These are phyloP conservation scores for Lasiosphaeris hirsuta DNA, from an alignment of 495 filamentous ascomycete genomes.

Conservation along the genomic window DNA sequence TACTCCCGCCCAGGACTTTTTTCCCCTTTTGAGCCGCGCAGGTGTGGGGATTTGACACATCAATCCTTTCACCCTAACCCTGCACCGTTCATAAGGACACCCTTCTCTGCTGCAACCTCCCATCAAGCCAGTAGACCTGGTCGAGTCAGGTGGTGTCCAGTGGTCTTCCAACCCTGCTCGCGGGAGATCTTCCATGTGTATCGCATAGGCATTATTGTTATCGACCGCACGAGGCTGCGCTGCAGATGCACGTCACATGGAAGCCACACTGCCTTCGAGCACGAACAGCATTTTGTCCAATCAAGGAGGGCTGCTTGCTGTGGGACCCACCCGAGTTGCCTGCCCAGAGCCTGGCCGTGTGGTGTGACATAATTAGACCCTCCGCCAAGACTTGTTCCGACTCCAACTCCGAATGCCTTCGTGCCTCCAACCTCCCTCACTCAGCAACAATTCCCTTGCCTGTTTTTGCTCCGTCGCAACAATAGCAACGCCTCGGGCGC, in stretches of 20 bases:
- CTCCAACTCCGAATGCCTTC: not conserved
- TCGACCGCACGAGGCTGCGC: not conserved
- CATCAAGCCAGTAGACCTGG: no score
- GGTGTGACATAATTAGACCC: conserved; percentile 15
- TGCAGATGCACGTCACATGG: no score
- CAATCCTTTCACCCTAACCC: conserved; percentile 15
- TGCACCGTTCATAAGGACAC: not conserved
- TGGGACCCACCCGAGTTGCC: not conserved
- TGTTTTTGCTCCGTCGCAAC: not conserved
- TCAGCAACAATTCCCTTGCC: not conserved
- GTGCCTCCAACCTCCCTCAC: not conserved
- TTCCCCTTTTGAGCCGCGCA: conserved; percentile 18
- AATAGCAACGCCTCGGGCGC: not conserved
- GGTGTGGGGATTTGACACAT: not conserved
- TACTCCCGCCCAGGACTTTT: conserved; percentile 18
- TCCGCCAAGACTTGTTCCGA: not conserved
- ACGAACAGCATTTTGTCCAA: not conserved
- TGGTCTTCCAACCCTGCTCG: no score
- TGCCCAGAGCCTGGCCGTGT: not conserved
- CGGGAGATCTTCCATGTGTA: not conserved
- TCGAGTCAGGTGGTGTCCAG: no score
- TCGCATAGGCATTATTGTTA: not conserved
- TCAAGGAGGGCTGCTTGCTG: not conserved
- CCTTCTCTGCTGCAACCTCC: not conserved
- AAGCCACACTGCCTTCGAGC: no score